Evolutionary conservation across 2,329 filamentous ascomycete species (phyloP).

Genomic region (Lasiodiplodia sp.): DNA sequence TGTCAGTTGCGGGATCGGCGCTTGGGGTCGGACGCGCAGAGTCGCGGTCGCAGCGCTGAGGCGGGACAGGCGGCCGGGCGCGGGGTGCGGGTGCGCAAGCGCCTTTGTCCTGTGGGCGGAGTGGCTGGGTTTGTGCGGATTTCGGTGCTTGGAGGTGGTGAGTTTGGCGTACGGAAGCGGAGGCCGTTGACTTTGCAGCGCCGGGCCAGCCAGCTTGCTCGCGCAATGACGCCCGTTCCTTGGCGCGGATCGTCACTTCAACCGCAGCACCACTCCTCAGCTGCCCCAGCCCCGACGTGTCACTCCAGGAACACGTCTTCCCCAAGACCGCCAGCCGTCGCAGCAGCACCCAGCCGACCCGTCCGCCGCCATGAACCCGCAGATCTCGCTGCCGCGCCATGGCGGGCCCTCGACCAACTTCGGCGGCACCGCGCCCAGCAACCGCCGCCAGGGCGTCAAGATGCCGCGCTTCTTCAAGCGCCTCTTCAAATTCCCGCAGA

Average conservation of each 20-base stretch:
- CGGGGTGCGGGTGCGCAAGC: not conserved
- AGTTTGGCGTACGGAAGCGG: slow-evolving; percentile 24
- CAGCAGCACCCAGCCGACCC: slow-evolving; percentile 4
- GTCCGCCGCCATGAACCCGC: slow-evolving; percentile 60
- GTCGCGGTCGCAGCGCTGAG: slow-evolving; percentile 9
- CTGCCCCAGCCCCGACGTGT: slow-evolving; percentile 27
- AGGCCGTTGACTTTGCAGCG: slow-evolving; percentile 26
- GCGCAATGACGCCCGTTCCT: slow-evolving; percentile 27
- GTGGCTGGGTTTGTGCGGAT: slow-evolving; percentile 9
- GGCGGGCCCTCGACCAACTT: slow-evolving; percentile 59
- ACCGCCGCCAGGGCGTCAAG: slow-evolving; percentile 60
- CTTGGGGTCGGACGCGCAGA: slow-evolving; percentile 7
- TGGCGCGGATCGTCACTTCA: slow-evolving; percentile 22
- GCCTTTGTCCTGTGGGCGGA: slow-evolving; percentile 12
- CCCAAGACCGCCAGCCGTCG: not conserved
- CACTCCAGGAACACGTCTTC: slow-evolving; percentile 16
- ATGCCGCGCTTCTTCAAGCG: slow-evolving; percentile 74
- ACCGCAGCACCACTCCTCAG: slow-evolving; percentile 3
- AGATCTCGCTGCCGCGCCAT: slow-evolving; percentile 66
- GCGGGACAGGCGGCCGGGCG: slow-evolving; percentile 12
- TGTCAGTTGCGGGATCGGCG: slow-evolving; percentile 21
- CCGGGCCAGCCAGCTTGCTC: not conserved
- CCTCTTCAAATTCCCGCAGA: slow-evolving; percentile 75
- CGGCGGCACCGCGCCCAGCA: slow-evolving; percentile 58
- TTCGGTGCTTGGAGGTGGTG: slow-evolving; percentile 8